These are phyloP conservation scores for Macrolepiota dolichaula DNA, from an alignment of 768 basidiomycete genomes.

Conservation along the genomic window DNA sequence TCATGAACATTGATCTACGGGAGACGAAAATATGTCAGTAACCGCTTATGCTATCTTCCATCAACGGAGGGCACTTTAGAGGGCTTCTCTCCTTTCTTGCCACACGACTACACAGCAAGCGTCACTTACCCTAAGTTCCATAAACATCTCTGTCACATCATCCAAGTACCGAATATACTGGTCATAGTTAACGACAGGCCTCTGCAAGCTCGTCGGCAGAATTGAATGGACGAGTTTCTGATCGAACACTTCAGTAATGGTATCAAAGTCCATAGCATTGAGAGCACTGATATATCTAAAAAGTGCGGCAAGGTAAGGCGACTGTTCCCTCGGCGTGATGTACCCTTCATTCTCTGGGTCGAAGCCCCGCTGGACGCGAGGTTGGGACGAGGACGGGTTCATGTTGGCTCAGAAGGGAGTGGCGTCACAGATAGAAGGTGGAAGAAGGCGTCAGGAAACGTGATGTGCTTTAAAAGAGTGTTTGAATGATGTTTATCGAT, in stretches of 20 bases:
- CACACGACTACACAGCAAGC: background rate
- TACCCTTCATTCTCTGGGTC: slow-evolving; percentile 10
- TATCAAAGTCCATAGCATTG: slow-evolving; percentile 26
- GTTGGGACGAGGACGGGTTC: background rate
- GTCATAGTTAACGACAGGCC: slow-evolving; percentile 32
- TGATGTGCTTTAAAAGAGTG: slow-evolving; percentile 2
- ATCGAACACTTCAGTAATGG: slow-evolving; percentile 28
- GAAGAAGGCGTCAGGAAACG: slow-evolving; percentile 1
- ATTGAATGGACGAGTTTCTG: slow-evolving; percentile 31
- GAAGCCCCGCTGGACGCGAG: slow-evolving; percentile 9
- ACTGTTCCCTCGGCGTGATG: slow-evolving; percentile 23
- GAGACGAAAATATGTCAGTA: background rate
- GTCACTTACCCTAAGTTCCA: slow-evolving; percentile 24
- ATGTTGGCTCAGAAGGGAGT: background rate
- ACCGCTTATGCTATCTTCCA: background rate
- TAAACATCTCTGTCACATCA: slow-evolving; percentile 24
- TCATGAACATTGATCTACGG: slow-evolving; percentile 27
- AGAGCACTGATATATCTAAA: slow-evolving; percentile 29
- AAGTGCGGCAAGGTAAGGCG: slow-evolving; percentile 30
- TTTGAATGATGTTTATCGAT: slow-evolving; percentile 11
- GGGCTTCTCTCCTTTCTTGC: background rate
- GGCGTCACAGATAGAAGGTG: background rate
- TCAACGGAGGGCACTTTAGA: background rate
- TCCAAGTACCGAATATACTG: slow-evolving; percentile 29
- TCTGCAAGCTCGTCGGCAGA: slow-evolving; percentile 29